Conservation (phyloP, 73 alveolate genomes). For the Tetrahymena elliotti region DNA sequence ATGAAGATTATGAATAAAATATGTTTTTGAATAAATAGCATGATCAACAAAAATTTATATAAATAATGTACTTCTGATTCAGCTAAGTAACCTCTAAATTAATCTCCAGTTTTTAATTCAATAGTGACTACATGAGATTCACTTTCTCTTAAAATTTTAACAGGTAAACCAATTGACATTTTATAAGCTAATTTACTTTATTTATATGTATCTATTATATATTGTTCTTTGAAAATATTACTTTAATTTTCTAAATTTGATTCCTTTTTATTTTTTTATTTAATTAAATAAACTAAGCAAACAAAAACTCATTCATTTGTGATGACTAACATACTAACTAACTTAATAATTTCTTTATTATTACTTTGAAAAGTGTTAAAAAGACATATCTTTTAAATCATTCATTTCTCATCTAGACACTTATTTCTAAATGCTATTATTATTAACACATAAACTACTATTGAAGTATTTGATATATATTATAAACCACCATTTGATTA, state of each 20-base stretch:
- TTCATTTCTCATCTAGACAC: not conserved
- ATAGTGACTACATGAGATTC: conserved; percentile 94
- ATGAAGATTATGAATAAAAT: too few relatives aligned
- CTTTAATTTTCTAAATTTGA: not conserved
- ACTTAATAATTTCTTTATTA: too few relatives aligned
- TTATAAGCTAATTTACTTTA: conserved; percentile 10
- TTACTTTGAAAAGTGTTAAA: not conserved
- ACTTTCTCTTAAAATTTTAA: conserved; percentile 91
- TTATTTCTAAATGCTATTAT: not conserved
- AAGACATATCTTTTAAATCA: not conserved
- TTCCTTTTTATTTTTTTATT: not conserved
- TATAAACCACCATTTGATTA: too few relatives aligned
- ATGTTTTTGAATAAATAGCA: too few relatives aligned
- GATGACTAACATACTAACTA: not conserved
- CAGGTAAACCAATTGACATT: conserved; percentile 88
- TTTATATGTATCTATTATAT: not conserved
- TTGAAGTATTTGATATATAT: too few relatives aligned
- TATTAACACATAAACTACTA: not conserved
- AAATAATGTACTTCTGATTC: conserved; percentile 96
- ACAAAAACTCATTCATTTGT: not conserved
- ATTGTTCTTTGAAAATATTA: not conserved
- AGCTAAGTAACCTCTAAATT: conserved; percentile 91
- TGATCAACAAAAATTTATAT: not conserved
- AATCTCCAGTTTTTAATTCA: conserved; percentile 90
- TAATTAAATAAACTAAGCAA: not conserved